Base-by-base conservation (phyloP, 371 early-diverging fungal species). In the Cladochytrium tenue region DNA sequence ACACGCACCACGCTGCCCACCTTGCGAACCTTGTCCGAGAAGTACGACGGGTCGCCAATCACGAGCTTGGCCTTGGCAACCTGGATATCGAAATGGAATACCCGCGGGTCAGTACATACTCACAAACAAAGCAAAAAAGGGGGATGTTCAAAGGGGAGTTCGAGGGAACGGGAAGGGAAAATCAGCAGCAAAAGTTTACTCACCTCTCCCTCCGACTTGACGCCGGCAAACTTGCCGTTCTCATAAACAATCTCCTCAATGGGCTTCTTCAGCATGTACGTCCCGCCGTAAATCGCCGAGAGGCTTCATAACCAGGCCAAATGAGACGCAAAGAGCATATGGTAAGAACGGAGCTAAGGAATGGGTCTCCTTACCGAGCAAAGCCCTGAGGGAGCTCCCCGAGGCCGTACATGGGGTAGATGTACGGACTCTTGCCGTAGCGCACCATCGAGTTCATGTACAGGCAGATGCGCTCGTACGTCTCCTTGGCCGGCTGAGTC, bases 331-430 rank as follows among this genome's bases (percentile, higher is more conserved):
- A 32, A 32, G 32, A 62, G 3, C 5, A 62, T 30, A 32, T 7
- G 27, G 31, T 10, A 62, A 51, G 4, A 53, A 15, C 23, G 53
- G 3, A 62, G 26, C 51, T 53, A 34, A 60, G 43, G 30, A 55
- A 58, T 1, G 57, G 58, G 67, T 61, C 51, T 43, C 74, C 79
- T 66, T 87, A 92, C 90, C 99, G 88, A 35, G 99, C 97, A 85
- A 99, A 99, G 25, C 96, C 93, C 83, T 99, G 99, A 51, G 99
- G 99, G 53, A 99, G 86, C 72, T 99, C 99, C 64, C 98, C 99
- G 60, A 99, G 85, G 51, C 99, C 99, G 73, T 98, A 99, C 66
- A 96, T 86, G 64, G 99, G 99, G 80, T 99, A 99, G 73, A 99
- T 94, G 82, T 98, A 99, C n/a, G 99, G 99, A 68, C 93, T 92